phyloP scores from a whole-genome alignment of 768 basidiomycete species.

The Candolleomyces aberdarensis region DNA sequence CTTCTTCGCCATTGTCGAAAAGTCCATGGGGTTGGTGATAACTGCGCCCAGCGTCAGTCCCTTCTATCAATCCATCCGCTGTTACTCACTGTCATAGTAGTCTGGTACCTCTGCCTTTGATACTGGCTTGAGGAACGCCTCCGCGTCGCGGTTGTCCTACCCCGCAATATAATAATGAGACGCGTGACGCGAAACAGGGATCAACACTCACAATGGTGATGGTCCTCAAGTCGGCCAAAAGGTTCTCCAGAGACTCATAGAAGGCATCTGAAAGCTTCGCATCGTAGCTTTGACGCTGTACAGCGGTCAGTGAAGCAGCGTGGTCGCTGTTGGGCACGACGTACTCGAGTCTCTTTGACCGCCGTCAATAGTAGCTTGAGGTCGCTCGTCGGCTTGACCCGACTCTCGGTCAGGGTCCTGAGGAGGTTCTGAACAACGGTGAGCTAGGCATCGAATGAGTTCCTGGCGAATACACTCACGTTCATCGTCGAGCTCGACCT shows the following conservation, averaged over 20 bases:
- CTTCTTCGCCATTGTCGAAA: conserved; percentile 89
- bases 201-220: conserved; percentile 55
- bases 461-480: conserved; percentile 27
- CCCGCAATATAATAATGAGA: conserved; percentile 17
- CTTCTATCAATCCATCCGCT: not conserved
- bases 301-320: conserved; percentile 7
- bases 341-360: conserved; percentile 86
- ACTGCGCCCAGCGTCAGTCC: conserved; percentile 45
- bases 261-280: conserved; percentile 81
- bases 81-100: conserved; percentile 80
- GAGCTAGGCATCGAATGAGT: conserved; percentile 19
- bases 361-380: conserved; percentile 78
- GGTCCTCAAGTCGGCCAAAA: conserved; percentile 81
- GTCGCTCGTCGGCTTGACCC: conserved; percentile 67
- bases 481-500: conserved; percentile 37
- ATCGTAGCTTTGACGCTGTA: conserved; percentile 50
- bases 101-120: conserved; percentile 87
- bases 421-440: conserved; percentile 70
- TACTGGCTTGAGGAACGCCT: conserved; percentile 92
- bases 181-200: conserved; percentile 20
- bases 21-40: conserved; percentile 93
- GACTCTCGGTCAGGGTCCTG: conserved; percentile 78
- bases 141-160: conserved; percentile 85
- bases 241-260: conserved; percentile 89
- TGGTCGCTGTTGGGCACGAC: conserved; percentile 28